Conservation (phyloP, 2,329 filamentous ascomycete genomes). For the Apiospora saccharicola region DNA sequence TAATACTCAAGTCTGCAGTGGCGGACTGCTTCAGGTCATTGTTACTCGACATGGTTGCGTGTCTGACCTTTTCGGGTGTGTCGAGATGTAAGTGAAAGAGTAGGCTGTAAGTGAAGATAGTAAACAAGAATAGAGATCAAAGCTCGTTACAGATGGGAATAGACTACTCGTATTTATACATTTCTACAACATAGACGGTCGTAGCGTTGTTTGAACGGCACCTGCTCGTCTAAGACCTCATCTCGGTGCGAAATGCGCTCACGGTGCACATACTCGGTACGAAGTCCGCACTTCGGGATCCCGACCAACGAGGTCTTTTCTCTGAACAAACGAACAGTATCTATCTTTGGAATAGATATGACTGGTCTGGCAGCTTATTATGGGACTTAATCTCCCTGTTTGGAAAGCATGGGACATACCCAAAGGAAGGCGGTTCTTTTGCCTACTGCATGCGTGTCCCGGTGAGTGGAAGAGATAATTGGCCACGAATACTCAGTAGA, state of each 20-base stretch:
- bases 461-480: not conserved
- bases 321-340: not conserved
- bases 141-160: not conserved
- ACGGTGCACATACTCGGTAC: not conserved
- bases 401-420: not conserved
- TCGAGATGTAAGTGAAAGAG: not conserved
- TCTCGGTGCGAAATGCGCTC: not conserved
- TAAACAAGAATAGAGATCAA: not conserved
- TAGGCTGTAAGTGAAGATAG: not conserved
- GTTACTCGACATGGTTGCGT: not conserved
- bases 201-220: not conserved
- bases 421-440: not conserved
- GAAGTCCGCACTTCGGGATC: not conserved
- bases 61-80: not conserved
- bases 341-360: not conserved
- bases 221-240: not conserved
- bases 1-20: not conserved
- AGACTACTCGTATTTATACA: not conserved
- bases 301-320: not conserved
- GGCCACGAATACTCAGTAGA: not conserved
- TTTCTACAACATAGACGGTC: not conserved
- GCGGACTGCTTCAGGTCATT: not conserved
- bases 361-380: not conserved
- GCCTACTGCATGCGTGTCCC: not conserved
- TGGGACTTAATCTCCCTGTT: not conserved